phyloP scores from a whole-genome alignment of 2,329 filamentous ascomycete genomes.

The Alternaria rosae region DNA sequence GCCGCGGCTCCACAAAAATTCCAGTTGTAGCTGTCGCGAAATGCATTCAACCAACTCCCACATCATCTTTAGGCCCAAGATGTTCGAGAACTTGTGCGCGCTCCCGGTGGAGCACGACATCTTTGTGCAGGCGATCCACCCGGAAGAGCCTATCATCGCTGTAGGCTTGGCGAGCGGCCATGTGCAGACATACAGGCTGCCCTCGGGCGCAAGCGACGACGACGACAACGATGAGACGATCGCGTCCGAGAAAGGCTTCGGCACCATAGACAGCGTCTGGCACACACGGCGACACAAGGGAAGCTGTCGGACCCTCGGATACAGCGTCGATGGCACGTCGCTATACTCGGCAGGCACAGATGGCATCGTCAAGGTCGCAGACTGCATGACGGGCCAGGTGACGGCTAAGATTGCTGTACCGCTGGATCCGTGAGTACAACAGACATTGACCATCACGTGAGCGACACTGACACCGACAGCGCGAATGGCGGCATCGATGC shows the following conservation, averaged over 20 bases:
- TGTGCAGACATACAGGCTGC: slow-evolving; percentile 82
- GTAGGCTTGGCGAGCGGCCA: slow-evolving; percentile 86
- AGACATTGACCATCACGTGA: background rate
- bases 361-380: slow-evolving; percentile 68
- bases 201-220: slow-evolving; percentile 61
- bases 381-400: slow-evolving; percentile 69
- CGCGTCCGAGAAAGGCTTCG: slow-evolving; percentile 67
- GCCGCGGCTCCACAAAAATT: slow-evolving; percentile 35
- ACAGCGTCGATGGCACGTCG: slow-evolving; percentile 78
- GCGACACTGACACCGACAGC: slow-evolving; percentile 37
- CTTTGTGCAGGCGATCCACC: slow-evolving; percentile 88
- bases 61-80: slow-evolving; percentile 47
- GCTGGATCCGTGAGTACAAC: slow-evolving; percentile 43
- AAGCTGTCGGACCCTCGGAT: slow-evolving; percentile 84
- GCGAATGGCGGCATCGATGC: slow-evolving; percentile 65
- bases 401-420: slow-evolving; percentile 84
- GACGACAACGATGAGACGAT: slow-evolving; percentile 59
- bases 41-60: slow-evolving; percentile 2
- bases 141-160: slow-evolving; percentile 80
- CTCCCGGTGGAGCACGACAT: slow-evolving; percentile 85
- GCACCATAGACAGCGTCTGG: slow-evolving; percentile 84
- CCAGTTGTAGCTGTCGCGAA: slow-evolving; percentile 20
- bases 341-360: slow-evolving; percentile 68
- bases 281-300: slow-evolving; percentile 89
- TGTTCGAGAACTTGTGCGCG: slow-evolving; percentile 93